These are phyloP conservation scores for Ambrosia hybrid DNA, from an alignment of 140 eudicot genomes.

Conservation along the genomic window DNA sequence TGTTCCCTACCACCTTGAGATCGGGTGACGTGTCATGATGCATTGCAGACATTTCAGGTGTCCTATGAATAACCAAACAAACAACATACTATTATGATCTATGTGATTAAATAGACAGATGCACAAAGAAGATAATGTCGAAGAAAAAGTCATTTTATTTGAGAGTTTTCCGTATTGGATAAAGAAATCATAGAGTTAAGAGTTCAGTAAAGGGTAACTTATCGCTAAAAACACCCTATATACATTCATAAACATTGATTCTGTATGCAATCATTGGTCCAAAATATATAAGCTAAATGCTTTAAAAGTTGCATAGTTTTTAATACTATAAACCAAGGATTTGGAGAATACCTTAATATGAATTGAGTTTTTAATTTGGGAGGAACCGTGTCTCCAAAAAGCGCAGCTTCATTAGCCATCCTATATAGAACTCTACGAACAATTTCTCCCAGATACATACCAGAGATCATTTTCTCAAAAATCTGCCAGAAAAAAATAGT, in stretches of 20 bases:
- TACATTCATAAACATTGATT: not conserved
- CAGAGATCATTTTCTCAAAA: slow-evolving; percentile 80
- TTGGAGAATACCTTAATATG: slow-evolving; percentile 58
- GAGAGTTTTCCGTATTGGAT: not conserved
- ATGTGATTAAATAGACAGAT: not conserved
- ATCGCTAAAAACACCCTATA: not conserved
- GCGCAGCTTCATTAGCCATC: slow-evolving; percentile 82
- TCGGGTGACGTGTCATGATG: slow-evolving; percentile 85
- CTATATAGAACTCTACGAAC: slow-evolving; percentile 66
- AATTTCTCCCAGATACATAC: slow-evolving; percentile 94
- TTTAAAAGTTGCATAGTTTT: not conserved
- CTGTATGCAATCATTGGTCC: no score
- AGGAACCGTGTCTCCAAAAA: slow-evolving; percentile 80
- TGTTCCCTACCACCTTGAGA: slow-evolving; percentile 71
- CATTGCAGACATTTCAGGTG: slow-evolving; percentile 98
- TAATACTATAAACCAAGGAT: slow-evolving; percentile 1
- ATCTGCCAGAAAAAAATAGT: slow-evolving; percentile 40
- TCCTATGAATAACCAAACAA: slow-evolving; percentile 48
- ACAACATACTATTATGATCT: not conserved
- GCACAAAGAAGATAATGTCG: not conserved
- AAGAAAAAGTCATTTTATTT: not conserved
- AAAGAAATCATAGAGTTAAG: not conserved
- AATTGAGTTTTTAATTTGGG: slow-evolving; percentile 66
- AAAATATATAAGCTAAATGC: no score
- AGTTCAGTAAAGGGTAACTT: not conserved